These are phyloP conservation scores for Ceriops decandra DNA, from an alignment of 345 rosid genomes.

Conservation along the genomic window DNA sequence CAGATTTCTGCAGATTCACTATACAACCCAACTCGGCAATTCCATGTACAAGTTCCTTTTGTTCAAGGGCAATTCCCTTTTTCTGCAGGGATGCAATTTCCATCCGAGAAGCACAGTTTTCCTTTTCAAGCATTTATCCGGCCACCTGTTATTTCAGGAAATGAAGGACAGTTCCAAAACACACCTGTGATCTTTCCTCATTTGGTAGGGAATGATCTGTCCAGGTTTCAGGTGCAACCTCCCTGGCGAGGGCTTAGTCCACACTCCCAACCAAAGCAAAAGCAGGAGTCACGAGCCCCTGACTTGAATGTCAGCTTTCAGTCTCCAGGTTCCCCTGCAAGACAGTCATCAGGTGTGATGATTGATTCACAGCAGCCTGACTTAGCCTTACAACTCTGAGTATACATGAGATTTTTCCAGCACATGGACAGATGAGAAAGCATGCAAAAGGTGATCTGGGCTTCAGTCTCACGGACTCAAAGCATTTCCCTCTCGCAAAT, in stretches of 20 bases:
- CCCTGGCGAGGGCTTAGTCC: constrained; percentile 60
- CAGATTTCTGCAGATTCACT: constrained; percentile 58
- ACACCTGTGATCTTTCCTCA: constrained; percentile 55
- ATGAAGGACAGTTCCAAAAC: constrained; percentile 43
- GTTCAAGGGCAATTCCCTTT: constrained; percentile 46
- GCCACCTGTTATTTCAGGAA: constrained; percentile 37
- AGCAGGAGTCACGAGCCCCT: constrained; percentile 72
- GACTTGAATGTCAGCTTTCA: constrained; percentile 85
- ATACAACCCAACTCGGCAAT: constrained; percentile 58
- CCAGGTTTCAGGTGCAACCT: constrained; percentile 59
- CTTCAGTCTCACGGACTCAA: constrained; percentile 4
- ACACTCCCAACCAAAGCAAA: constrained; percentile 50
- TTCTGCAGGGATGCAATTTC: constrained; percentile 48
- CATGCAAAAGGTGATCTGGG: constrained; percentile 7
- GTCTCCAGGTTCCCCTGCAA: constrained; percentile 81
- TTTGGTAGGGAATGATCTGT: constrained; percentile 43
- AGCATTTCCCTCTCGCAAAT: neutral
- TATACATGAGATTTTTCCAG: neutral
- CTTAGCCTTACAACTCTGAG: constrained; percentile 80
- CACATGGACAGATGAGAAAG: neutral
- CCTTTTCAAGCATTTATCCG: constrained; percentile 56
- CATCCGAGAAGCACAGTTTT: constrained; percentile 43
- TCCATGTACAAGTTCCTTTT: constrained; percentile 42
- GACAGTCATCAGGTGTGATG: constrained; percentile 64
- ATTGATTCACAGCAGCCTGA: constrained; percentile 94